Evolutionary conservation across 768 basidiomycete genomes (phyloP), one percentile per base, ranked within the genome.

Genomic region (Lentinula boryana): DNA sequence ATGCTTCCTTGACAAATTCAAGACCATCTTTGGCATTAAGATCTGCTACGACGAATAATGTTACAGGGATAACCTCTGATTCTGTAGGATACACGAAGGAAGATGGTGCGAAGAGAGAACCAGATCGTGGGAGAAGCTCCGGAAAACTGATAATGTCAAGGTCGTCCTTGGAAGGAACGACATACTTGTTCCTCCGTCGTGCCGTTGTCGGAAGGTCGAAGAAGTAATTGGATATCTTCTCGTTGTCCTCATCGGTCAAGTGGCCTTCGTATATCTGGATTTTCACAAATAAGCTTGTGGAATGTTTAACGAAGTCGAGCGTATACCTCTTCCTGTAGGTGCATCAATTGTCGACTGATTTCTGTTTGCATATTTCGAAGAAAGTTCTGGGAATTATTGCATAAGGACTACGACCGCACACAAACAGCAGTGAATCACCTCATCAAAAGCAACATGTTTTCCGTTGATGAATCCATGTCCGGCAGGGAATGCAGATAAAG

Each of bases 401-500:
- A 43, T 63, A 33, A 67, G 35, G 44, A 49, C 23, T 31, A 54
- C n/a, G 8, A 5, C 23, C 21, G 9, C 4, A 8, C 44, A 56
- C 40, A 13, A 46, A 27, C 10, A 15, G 36, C 35, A 41, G 15
- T 35, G 21, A 75, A 86, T 65, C 65, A 91, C 93, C 57, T 89
- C 88, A 63, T 83, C 80, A 52, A 93, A 70, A 12, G 80, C 71
- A 56, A 85, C 78, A 69, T 89, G 82, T 67, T 87, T 93, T n/a
- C 95, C 95, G 66, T 98, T 96, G 68, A 96, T 78, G 71, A 98
- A 96, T 3, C 80, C 85, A 64, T 91, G 86, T 0, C 93, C 95
- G 2, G 71, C 70, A 0, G 75, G 66, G 1, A 76, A 69, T 9
- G 70, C 60, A 1, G 70, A 70, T 5, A 75, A 56, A 0, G 76